Conservation (phyloP, 371 early-diverging fungal species). For the Mortierella sp. region DNA sequence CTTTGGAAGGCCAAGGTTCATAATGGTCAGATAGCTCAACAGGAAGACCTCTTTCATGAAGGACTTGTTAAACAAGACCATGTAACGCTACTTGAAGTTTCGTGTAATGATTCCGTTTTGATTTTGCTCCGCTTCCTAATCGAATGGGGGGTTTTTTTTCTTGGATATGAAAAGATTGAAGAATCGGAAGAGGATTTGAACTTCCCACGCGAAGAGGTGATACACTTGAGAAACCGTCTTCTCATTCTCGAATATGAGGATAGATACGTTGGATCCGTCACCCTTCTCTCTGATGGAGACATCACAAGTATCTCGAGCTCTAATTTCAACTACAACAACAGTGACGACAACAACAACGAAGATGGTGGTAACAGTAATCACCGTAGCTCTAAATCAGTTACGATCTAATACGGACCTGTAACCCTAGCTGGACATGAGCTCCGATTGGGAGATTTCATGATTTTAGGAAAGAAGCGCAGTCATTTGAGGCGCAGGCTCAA, state of each 20-base stretch:
- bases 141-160: no score
- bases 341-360: not conserved
- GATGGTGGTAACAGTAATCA: slow-evolving; percentile 2
- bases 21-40: slow-evolving; percentile 32
- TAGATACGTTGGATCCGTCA: slow-evolving; percentile 28
- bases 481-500: slow-evolving; percentile 27
- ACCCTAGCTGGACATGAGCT: slow-evolving; percentile 38
- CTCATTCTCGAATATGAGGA: slow-evolving; percentile 49
- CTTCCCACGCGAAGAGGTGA: slow-evolving; percentile 31
- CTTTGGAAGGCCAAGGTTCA: slow-evolving; percentile 48
- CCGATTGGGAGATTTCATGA: slow-evolving; percentile 34
- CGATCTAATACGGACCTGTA: slow-evolving; percentile 34
- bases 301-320: not conserved
- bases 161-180: slow-evolving; percentile 25
- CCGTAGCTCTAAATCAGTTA: not conserved
- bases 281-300: slow-evolving; percentile 14
- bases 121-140: not conserved
- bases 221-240: slow-evolving; percentile 34
- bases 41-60: slow-evolving; percentile 37
- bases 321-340: not conserved
- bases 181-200: slow-evolving; percentile 27
- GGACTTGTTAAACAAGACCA: slow-evolving; percentile 42
- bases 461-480: slow-evolving; percentile 23
- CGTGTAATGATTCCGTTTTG: not conserved
- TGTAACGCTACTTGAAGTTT: not conserved